Base-by-base conservation (phyloP, 2,329 filamentous ascomycete species). In the Alternaria tenuissima region DNA sequence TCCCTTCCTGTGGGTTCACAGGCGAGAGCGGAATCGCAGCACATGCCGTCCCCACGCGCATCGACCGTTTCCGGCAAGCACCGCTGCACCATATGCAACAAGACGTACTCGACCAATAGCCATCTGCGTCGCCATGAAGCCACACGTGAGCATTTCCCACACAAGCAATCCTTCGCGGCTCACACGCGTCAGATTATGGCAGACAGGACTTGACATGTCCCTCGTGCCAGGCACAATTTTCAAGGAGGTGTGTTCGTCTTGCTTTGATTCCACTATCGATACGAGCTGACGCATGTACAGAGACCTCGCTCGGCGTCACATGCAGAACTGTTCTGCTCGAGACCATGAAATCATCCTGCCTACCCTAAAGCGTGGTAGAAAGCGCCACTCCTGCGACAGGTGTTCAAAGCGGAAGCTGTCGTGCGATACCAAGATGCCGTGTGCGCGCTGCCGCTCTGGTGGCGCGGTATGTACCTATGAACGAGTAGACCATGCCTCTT, bases 121-220 rank as follows among this genome's bases (percentile, higher is more conserved):
- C 44, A 47, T 32, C n/a, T 47, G 28, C 44, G 44, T 14, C 44
- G 44, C 9, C 44, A 47, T 47, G 44, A 47, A 22, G 44, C 44
- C 5, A 32, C 28, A 20, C 44, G 44, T 47, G 44, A 47, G 44
- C 1, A 14, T 5, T 3, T 3, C 28, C 7, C 9, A 7, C 6
- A 7, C 28, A 8, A 6, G 11, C 3, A 3, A 5, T 22, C 1
- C 18, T 3, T 3, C 28, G 9, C 44, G 7, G 28, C 44, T 47
- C 44, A 47, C 44, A 34, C 30, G 18, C n/a, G 3, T 1, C 4
- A 47, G 44, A 47, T 32, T 47, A 32, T 5, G 44, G 44, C n/a
- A 32, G 44, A 26, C 44, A 47, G 16, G 44, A 47, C 44, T 34
- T 47, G 44, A 47, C 28, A 12, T 47, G 44, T 16, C 44, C 44